Evolutionary conservation across 306 rosid genomes (phyloP), one percentile per base, ranked within the genome.

Genomic region (Cucumis melo): DNA sequence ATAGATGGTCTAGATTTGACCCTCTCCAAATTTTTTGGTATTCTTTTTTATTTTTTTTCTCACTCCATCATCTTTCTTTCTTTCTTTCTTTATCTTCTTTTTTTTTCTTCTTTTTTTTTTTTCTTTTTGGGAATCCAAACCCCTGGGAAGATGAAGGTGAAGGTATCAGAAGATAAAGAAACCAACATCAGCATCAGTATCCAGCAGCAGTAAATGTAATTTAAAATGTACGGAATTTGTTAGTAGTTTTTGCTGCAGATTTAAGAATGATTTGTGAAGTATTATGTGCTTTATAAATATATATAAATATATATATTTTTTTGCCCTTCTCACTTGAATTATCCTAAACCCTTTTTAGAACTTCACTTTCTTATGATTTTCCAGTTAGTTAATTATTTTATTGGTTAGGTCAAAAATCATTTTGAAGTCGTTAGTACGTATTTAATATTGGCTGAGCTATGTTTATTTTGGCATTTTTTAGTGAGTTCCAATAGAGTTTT

Each of bases 201-300:
- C 50, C 77, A 56, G 34, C 68, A 57, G 78, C 77, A 73, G 77
- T 73, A 74, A 76, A 39, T 76, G 79, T 76, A 76, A 76, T 76
- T 76, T 76, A 41, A 76, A 41, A 60, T 76, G 73, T 76, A 76
- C 38, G 79, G 71, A 58, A 76, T 76, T 53, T 76, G 72, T 59
- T 61, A 76, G 73, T 76, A 58, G 67, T 76, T 73, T 73, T 38
- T 76, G 79, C 79, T 76, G 79, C 79, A 76, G 72, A 61, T 58
- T 54, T 60, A 76, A 76, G 79, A 76, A 76, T 76, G 79, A 76
- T 76, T 76, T 76, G 79, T 76, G 79, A 76, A 76, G 58, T 58
- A 75, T 54, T 57, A 59, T 60, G 65, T 57, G 64, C 54, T 56
- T 56, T 74, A 73, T 68, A 68, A 68, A 68, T 68, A 21, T 68